A percentile compares a stretch with the other conserved stretches of the same genome.
These are phyloP conservation scores for Diaporthe caulivora DNA, from an alignment of 2,329 filamentous ascomycete genomes.

Conservation along the genomic window DNA sequence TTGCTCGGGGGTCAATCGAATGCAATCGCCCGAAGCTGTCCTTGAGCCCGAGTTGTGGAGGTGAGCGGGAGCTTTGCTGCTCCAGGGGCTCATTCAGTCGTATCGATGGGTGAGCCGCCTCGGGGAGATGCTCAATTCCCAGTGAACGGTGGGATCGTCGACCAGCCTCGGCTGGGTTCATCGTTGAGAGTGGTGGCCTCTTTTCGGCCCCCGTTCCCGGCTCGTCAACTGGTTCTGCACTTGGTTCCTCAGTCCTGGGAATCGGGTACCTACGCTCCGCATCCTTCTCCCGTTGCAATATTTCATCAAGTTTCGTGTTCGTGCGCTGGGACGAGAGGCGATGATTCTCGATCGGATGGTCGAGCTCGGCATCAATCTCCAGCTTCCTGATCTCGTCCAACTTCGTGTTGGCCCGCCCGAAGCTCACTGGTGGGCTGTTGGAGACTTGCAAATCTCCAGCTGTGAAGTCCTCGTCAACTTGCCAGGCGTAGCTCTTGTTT, in stretches of 20 bases:
- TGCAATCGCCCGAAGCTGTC: constrained; percentile 45
- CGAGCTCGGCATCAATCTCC: constrained; percentile 49
- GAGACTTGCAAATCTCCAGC: constrained; percentile 68
- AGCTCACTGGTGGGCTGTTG: constrained; percentile 65
- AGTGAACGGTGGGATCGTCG: constrained; percentile 45
- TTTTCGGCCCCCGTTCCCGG: not conserved
- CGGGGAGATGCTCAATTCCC: constrained; percentile 59
- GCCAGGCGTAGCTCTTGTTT: constrained; percentile 67
- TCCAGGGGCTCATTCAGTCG: constrained; percentile 66
- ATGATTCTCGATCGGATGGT: constrained; percentile 13
- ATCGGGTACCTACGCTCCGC: constrained; percentile 26
- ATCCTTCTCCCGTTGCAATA: constrained; percentile 40
- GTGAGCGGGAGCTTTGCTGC: constrained; percentile 51
- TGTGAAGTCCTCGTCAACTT: constrained; percentile 70
- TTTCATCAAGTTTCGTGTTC: constrained; percentile 39
- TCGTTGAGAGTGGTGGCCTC: not conserved
- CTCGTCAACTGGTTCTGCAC: not conserved
- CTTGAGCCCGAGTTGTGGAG: constrained; percentile 54
- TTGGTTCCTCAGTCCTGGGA: constrained; percentile 10
- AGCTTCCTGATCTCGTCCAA: constrained; percentile 52
- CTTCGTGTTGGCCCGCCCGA: constrained; percentile 51
- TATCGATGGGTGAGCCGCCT: constrained; percentile 60
- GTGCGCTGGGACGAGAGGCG: constrained; percentile 34
- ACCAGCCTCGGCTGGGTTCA: not conserved
- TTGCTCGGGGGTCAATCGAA: constrained; percentile 4